Percentiles rank a stretch among this genome's conserved stretches.
phyloP scores from a whole-genome alignment of 73 alveolate species.

The Effrenium voratum region DNA sequence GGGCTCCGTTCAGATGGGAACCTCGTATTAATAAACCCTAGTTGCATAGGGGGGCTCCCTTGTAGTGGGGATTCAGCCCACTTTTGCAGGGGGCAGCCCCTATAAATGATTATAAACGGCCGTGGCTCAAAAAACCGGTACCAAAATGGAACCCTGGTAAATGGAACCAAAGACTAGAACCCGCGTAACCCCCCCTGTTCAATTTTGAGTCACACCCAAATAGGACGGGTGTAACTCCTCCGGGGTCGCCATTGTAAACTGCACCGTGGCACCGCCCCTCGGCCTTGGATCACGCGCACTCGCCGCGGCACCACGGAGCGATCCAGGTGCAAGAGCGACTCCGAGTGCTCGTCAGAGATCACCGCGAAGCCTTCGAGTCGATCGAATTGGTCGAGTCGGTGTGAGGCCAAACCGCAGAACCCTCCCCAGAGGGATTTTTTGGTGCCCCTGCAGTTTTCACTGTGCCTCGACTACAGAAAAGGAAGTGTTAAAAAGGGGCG shows the following conservation, averaged over 20 bases:
- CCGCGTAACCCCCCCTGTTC: not conserved
- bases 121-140: not conserved
- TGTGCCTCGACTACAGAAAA: too few relatives aligned
- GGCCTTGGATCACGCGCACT: constrained; percentile 61
- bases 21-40: too few relatives aligned
- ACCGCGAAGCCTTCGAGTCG: not conserved
- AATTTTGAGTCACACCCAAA: not conserved
- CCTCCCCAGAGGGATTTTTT: too few relatives aligned
- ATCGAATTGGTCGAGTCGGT: too few relatives aligned
- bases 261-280: not conserved
- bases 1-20: too few relatives aligned
- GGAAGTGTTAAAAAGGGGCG: too few relatives aligned
- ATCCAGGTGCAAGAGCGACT: constrained; percentile 35
- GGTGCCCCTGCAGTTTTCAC: too few relatives aligned
- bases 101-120: too few relatives aligned
- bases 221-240: not conserved
- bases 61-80: too few relatives aligned
- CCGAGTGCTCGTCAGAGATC: constrained; percentile 59
- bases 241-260: not conserved
- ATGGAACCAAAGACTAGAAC: not conserved
- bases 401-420: too few relatives aligned
- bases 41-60: too few relatives aligned
- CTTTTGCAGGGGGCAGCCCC: too few relatives aligned
- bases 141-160: not conserved
- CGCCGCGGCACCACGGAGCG: constrained; percentile 59